A percentile compares a stretch with the other conserved stretches of the same genome.
phyloP scores from a whole-genome alignment of 2,329 filamentous ascomycete genomes.

The Botryotinia convoluta region DNA sequence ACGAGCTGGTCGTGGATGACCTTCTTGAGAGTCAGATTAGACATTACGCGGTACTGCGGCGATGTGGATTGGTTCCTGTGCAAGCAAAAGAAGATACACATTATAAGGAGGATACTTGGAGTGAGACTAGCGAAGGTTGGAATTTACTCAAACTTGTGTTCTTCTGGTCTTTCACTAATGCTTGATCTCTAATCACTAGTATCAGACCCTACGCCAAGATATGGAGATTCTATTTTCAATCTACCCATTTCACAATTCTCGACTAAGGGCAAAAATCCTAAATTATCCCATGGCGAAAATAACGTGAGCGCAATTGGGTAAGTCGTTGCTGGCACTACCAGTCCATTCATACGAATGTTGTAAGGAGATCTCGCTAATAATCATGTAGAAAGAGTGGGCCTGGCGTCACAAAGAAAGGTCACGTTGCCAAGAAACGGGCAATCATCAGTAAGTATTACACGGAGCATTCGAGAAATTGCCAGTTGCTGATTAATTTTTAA shows the following conservation, averaged over 20 bases:
- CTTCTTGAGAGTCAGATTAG: not conserved
- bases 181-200: not conserved
- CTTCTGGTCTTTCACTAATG: not conserved
- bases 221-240: not conserved
- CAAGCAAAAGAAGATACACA: not conserved
- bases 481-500: not conserved
- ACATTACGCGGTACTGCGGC: not conserved
- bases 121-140: not conserved
- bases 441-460: not conserved
- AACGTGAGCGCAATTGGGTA: not conserved
- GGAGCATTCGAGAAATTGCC: not conserved
- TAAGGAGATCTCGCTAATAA: slow-evolving; percentile 9
- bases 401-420: not conserved
- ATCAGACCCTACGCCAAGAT: not conserved
- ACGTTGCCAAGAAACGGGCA: not conserved
- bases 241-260: too few relatives aligned
- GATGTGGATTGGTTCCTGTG: not conserved
- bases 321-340: not conserved
- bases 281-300: not conserved
- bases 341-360: too few relatives aligned
- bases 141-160: too few relatives aligned
- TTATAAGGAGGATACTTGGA: not conserved
- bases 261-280: not conserved
- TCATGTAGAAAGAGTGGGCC: not conserved
- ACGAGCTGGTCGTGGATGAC: not conserved